Conservation (phyloP, 202 grass and related monocot species). For the Schoenoplectus triqueter region DNA sequence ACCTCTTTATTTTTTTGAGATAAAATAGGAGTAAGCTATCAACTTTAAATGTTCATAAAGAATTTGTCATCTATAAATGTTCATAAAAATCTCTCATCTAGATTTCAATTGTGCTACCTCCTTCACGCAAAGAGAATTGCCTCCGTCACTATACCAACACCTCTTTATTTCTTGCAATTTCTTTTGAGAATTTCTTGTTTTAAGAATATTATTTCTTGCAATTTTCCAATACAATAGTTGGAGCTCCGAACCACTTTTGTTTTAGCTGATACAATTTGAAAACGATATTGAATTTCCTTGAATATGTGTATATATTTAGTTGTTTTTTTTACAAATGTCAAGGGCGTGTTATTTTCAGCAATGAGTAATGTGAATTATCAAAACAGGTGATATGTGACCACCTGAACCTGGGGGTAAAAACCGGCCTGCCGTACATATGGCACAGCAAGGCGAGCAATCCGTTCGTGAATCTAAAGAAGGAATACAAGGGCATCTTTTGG, state of each 20-base stretch:
- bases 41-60: too few species aligned
- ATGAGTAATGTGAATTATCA: not conserved
- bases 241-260: not conserved
- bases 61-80: too few species aligned
- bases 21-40: too few species aligned
- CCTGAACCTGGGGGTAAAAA: constrained; percentile 58
- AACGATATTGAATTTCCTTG: not conserved
- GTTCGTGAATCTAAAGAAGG: constrained; percentile 75
- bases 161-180: too few species aligned
- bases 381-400: constrained; percentile 61
- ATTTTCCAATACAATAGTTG: not conserved
- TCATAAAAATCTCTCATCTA: too few species aligned
- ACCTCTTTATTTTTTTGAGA: not conserved
- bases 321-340: too few species aligned
- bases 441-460: constrained; percentile 84
- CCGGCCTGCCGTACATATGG: constrained; percentile 68
- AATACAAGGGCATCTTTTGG: constrained; percentile 78
- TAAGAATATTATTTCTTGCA: not conserved
- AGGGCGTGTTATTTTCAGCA: not conserved
- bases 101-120: too few species aligned
- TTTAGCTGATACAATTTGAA: not conserved
- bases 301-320: too few species aligned
- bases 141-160: too few species aligned
- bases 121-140: too few species aligned
- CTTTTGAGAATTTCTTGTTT: too few species aligned